phyloP scores from a whole-genome alignment of 2,329 filamentous ascomycete species.

The Pseudodiploospora longispora region DNA sequence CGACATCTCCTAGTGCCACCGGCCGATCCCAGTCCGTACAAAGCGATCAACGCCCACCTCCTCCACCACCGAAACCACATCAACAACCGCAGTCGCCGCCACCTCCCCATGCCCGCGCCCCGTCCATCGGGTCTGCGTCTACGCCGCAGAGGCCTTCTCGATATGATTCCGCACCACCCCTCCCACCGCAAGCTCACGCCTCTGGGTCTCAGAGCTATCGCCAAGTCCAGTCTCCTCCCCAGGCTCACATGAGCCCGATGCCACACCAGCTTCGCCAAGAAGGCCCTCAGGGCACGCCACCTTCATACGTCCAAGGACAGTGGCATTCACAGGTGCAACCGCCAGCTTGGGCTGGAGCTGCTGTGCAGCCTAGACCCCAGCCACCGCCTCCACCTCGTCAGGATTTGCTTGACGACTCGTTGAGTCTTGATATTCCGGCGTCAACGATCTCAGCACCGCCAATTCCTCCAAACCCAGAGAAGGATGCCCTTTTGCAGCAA shows the following conservation, averaged over 20 bases:
- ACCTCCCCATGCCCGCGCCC: conserved; percentile 20
- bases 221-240: neutral
- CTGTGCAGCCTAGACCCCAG: conserved; percentile 3
- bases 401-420: conserved; percentile 49
- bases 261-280: neutral
- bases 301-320: conserved; percentile 16
- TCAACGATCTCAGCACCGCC: conserved; percentile 62
- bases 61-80: conserved; percentile 39
- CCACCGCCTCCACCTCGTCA: conserved; percentile 26
- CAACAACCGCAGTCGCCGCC: conserved; percentile 15
- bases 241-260: neutral
- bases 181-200: conserved; percentile 27
- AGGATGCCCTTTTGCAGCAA: conserved; percentile 74
- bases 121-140: conserved; percentile 12
- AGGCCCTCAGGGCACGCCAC: conserved; percentile 5
- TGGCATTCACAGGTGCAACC: conserved; percentile 12
- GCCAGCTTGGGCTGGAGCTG: conserved; percentile 14
- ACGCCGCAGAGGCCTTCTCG: conserved; percentile 24
- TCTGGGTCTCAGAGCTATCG: conserved; percentile 2
- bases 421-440: conserved; percentile 42
- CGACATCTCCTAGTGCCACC: conserved; percentile 27
- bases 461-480: conserved; percentile 91
- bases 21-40: conserved; percentile 26
- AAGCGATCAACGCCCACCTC: conserved; percentile 34
- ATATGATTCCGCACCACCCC: conserved; percentile 40